Percentiles rank a stretch among this genome's conserved stretches.
Conservation (phyloP, 441 rosid genomes). For the Brassica balearica region DNA sequence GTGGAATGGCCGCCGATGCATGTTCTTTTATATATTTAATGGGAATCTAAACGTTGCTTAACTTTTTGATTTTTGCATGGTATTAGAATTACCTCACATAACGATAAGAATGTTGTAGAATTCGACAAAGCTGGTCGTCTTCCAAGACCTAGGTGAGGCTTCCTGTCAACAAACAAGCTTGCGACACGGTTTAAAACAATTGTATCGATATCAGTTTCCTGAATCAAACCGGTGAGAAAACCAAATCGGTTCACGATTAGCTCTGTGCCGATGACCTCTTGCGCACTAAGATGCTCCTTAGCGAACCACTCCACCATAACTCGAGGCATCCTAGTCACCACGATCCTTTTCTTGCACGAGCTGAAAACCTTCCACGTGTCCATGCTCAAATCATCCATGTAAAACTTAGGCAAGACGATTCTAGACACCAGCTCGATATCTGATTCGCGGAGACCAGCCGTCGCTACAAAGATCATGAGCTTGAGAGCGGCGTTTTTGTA, state of each 20-base stretch:
- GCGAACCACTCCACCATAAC: constrained; percentile 76
- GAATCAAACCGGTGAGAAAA: constrained; percentile 62
- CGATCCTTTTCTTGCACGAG: constrained; percentile 56
- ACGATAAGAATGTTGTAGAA: constrained; percentile 53
- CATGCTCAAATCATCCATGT: constrained; percentile 69
- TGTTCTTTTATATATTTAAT: not conserved
- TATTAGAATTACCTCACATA: constrained; percentile 60
- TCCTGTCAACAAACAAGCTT: constrained; percentile 53
- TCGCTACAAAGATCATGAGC: constrained; percentile 69
- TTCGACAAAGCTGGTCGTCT: constrained; percentile 11
- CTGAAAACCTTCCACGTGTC: constrained; percentile 75
- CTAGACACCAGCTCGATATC: constrained; percentile 80
- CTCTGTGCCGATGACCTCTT: constrained; percentile 75
- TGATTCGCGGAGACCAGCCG: constrained; percentile 58
- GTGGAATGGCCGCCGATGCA: too few species aligned
- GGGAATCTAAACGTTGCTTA: too few species aligned
- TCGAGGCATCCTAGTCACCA: constrained; percentile 74
- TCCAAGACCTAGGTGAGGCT: constrained; percentile 61
- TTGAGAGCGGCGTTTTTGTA: constrained; percentile 55
- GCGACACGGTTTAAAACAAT: constrained; percentile 42
- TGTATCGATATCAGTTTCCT: constrained; percentile 43
- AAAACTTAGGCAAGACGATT: constrained; percentile 82
- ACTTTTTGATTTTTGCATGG: not conserved
- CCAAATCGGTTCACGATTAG: constrained; percentile 71
- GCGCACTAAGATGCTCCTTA: constrained; percentile 73